Evolutionary conservation across 2,329 filamentous ascomycete species (phyloP), one percentile per base, ranked within the genome.

Genomic region (Pestalotiopsis fici): DNA sequence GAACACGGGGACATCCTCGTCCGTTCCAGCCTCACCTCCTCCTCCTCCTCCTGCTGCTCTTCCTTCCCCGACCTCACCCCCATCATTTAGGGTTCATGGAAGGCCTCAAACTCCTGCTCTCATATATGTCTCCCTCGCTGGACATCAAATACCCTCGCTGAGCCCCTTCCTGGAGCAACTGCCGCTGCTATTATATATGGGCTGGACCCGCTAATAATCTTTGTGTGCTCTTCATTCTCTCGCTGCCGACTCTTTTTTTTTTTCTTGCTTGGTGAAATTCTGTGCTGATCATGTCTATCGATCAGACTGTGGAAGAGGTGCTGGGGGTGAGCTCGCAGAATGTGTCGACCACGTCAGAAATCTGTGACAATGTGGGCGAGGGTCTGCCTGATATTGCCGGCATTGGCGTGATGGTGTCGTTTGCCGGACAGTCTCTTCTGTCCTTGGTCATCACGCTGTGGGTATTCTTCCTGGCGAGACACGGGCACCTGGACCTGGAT

Each of bases 351-450:
- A 31, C 60, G 7, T 11, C 35, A 12, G 37, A 47, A 11, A 23
- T 28, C 12, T 70, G 69, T 62, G 65, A 69, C 4, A 60, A 63
- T 4, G 67, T 68, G 5, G 68, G 68, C 21, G 68, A 68, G 61
- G 61, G 64, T 15, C 28, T 65, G 18, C 64, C 68, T 4, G 68
- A 69, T 50, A 69, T 69, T 21, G 68, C 68, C 2, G 68, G 68
- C 25, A 23, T 69, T 12, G 68, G 68, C 4, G 68, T 71, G 25
- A 66, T 71, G 60, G 57, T 67, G 23, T 67, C 65, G 25, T 69
- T 69, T 54, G 66, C 68, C 28, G 68, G 62, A 9, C 69, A 71
- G 50, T 68, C 66, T 28, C 63, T 70, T 39, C 59, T 71, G 13
- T 71, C 69, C 2, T 64, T 71, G 13, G 60, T 43, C 23, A 56